phyloP scores from a whole-genome alignment of 2,329 filamentous ascomycete genomes.

The Neonectria coccinea region DNA sequence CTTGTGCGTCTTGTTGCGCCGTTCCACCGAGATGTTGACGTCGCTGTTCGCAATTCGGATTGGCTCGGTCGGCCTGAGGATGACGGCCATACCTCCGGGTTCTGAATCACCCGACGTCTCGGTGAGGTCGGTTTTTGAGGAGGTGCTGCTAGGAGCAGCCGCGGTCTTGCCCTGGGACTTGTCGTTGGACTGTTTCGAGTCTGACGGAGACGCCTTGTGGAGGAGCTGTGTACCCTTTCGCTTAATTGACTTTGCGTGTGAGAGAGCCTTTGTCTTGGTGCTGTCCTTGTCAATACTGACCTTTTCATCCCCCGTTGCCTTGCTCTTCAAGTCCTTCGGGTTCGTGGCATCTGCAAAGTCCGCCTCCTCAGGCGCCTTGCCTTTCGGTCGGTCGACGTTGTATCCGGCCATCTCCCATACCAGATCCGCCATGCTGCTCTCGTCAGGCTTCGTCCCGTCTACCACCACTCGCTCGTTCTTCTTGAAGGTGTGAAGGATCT shows the following conservation, averaged over 20 bases:
- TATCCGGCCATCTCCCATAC: conserved; percentile 65
- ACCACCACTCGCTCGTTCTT: conserved; percentile 78
- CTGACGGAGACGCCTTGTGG: conserved; percentile 45
- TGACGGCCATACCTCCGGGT: conserved; percentile 76
- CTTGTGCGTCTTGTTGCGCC: conserved; percentile 82
- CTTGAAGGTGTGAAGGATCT: conserved; percentile 83
- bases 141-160: conserved; percentile 24
- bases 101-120: conserved; percentile 55
- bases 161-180: conserved; percentile 40
- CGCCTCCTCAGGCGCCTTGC: conserved; percentile 54
- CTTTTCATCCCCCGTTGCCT: conserved; percentile 22
- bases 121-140: conserved; percentile 34
- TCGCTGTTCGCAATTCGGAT: conserved; percentile 84
- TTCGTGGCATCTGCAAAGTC: conserved; percentile 49
- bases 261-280: conserved; percentile 29
- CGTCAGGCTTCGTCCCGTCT: conserved; percentile 65
- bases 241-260: conserved; percentile 41
- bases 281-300: conserved; percentile 21
- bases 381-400: conserved; percentile 42
- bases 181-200: conserved; percentile 33
- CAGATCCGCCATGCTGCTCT: conserved; percentile 62
- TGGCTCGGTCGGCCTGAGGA: conserved; percentile 78
- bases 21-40: conserved; percentile 89
- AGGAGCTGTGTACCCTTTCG: conserved; percentile 51
- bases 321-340: conserved; percentile 19